Conservation (phyloP, 2,329 filamentous ascomycete species). For the Penicillium nordicum region DNA sequence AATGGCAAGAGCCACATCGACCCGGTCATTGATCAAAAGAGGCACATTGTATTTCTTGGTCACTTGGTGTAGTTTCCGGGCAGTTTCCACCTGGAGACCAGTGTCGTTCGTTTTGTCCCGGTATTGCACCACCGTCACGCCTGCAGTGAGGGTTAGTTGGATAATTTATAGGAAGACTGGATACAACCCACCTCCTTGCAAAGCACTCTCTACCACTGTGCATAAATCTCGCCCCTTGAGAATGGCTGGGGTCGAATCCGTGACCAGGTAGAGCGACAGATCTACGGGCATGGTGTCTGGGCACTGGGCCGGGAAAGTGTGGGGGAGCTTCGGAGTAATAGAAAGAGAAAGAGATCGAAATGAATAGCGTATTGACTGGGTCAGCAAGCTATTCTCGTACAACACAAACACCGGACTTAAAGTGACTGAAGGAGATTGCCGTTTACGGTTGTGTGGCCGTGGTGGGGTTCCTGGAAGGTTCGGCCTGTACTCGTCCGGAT, state of each 20-base stretch:
- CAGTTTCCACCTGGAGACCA: slow-evolving; percentile 65
- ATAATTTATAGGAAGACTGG: slow-evolving; percentile 3
- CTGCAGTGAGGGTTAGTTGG: slow-evolving; percentile 35
- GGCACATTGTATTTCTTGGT: slow-evolving; percentile 68
- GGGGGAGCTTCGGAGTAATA: neutral
- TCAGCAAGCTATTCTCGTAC: neutral
- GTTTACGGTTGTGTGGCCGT: slow-evolving; percentile 1
- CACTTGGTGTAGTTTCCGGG: slow-evolving; percentile 66
- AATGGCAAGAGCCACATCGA: slow-evolving; percentile 82
- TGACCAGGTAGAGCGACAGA: slow-evolving; percentile 86
- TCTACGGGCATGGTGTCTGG: slow-evolving; percentile 52
- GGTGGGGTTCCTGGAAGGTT: slow-evolving; percentile 4
- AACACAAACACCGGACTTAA: neutral
- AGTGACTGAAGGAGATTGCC: slow-evolving; percentile 2
- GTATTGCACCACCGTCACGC: slow-evolving; percentile 81
- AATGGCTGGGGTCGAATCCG: slow-evolving; percentile 84
- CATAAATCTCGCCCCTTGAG: slow-evolving; percentile 69
- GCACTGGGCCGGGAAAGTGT: neutral
- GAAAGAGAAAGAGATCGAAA: neutral
- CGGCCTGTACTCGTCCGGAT: neutral
- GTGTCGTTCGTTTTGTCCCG: slow-evolving; percentile 83
- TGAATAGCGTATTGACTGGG: neutral
- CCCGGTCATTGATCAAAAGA: slow-evolving; percentile 86
- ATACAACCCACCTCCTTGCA: slow-evolving; percentile 61
- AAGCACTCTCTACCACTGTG: slow-evolving; percentile 68